Evolutionary conservation across 805 yeast genomes (phyloP).

Genomic region (Metschnikowia vanudenii): DNA sequence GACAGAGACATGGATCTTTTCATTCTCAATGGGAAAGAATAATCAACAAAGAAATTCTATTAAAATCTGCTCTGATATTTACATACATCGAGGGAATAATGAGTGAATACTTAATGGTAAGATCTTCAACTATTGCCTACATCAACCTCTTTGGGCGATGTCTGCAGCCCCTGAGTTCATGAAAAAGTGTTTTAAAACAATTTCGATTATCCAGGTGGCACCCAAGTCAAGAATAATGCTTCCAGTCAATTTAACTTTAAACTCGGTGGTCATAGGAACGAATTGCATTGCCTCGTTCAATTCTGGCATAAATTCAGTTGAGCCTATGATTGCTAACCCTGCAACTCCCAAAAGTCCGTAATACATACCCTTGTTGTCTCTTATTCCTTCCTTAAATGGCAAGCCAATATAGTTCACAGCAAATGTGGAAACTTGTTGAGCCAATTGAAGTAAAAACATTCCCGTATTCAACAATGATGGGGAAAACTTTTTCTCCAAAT

Average conservation of each 20-base stretch:
- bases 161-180: constrained; percentile 92
- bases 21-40: constrained; percentile 11
- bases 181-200: constrained; percentile 76
- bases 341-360: constrained; percentile 92
- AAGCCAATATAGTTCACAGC: constrained; percentile 97
- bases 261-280: constrained; percentile 75
- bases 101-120: background rate
- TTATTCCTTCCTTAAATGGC: constrained; percentile 90
- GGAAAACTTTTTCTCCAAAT: constrained; percentile 79
- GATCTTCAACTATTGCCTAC: background rate
- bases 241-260: constrained; percentile 74
- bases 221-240: constrained; percentile 75
- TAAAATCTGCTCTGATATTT: background rate
- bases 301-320: constrained; percentile 94
- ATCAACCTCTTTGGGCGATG: constrained; percentile 51
- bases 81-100: background rate
- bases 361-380: constrained; percentile 94
- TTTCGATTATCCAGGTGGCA: constrained; percentile 74
- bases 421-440: constrained; percentile 96
- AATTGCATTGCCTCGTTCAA: constrained; percentile 87
- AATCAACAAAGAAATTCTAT: background rate
- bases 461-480: constrained; percentile 96
- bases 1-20: constrained; percentile 30
- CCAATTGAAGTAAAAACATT: constrained; percentile 87
- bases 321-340: constrained; percentile 81